phyloP scores from a whole-genome alignment of 768 basidiomycete genomes.

The Ephemerocybe angulata region DNA sequence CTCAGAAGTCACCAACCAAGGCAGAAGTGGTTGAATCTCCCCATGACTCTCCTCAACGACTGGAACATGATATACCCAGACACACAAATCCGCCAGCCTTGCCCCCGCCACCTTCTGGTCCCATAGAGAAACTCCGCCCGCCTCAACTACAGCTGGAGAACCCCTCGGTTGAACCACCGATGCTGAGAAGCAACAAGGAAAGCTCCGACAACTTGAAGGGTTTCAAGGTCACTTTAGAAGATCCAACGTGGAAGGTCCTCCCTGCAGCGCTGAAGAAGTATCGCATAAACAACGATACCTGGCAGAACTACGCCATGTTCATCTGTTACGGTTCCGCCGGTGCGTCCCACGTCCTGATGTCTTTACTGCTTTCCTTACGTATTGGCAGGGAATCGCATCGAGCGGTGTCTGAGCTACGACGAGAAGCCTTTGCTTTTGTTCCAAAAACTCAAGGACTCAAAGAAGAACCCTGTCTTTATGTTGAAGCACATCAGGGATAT shows the following conservation, averaged over 20 bases:
- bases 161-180: conserved; percentile 27
- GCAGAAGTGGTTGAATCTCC: conserved; percentile 66
- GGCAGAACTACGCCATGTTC: conserved; percentile 99
- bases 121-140: conserved; percentile 31
- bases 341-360: conserved; percentile 32
- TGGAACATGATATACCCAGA: conserved; percentile 63
- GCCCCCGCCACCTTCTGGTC: conserved; percentile 16
- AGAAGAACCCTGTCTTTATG: conserved; percentile 99
- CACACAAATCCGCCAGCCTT: conserved; percentile 29
- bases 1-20: conserved; percentile 79
- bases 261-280: conserved; percentile 99
- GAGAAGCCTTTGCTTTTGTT: conserved; percentile 97
- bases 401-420: conserved; percentile 94
- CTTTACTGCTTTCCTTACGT: not conserved
- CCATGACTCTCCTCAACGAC: conserved; percentile 72
- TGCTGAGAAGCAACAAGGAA: conserved; percentile 55
- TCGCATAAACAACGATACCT: conserved; percentile 96
- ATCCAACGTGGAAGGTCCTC: conserved; percentile 97
- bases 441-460: conserved; percentile 94
- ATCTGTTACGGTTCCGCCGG: conserved; percentile 95
- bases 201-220: conserved; percentile 80
- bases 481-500: conserved; percentile 96
- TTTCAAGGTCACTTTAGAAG: conserved; percentile 96
- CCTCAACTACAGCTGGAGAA: conserved; percentile 32
- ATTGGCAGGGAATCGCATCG: conserved; percentile 63